Conservation (phyloP, 148 eudicot genomes). For the Tetragonia tetragonoides region DNA sequence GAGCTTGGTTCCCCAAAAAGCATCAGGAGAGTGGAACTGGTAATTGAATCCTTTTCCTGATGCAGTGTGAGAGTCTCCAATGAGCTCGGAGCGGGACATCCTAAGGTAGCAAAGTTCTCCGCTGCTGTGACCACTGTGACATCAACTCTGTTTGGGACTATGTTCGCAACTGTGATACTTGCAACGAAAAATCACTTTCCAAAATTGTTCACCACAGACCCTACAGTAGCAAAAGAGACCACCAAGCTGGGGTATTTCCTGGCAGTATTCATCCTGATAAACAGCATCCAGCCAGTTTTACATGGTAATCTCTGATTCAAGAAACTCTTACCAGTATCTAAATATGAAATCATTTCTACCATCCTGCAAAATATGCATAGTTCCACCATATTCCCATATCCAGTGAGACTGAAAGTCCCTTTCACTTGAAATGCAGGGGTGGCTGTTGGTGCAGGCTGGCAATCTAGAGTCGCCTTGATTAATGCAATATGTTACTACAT, state of each 20-base stretch:
- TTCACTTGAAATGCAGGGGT: conserved; percentile 37
- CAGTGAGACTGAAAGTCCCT: not conserved
- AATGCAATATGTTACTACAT: conserved; percentile 43
- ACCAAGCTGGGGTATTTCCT: conserved; percentile 40
- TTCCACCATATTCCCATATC: not conserved
- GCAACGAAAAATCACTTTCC: conserved; percentile 35
- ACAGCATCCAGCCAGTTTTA: conserved; percentile 52
- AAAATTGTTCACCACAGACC: conserved; percentile 32
- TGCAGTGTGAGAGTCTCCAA: conserved; percentile 56
- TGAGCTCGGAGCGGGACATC: conserved; percentile 55
- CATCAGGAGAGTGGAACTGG: too few relatives aligned
- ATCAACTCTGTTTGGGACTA: conserved; percentile 36
- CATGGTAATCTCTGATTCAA: conserved; percentile 26
- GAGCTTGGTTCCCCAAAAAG: too few relatives aligned
- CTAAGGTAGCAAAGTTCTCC: conserved; percentile 53
- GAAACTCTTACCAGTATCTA: not conserved
- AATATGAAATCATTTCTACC: not conserved
- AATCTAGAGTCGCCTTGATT: conserved; percentile 37
- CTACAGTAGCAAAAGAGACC: conserved; percentile 35
- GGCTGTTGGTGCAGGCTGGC: conserved; percentile 72
- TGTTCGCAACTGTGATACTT: conserved; percentile 34
- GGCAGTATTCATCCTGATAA: conserved; percentile 46
- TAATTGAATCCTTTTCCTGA: not conserved
- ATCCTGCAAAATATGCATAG: not conserved
- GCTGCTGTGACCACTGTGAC: conserved; percentile 31